Base-by-base conservation (phyloP, 140 eudicot genomes). In the Anethum foeniculum region DNA sequence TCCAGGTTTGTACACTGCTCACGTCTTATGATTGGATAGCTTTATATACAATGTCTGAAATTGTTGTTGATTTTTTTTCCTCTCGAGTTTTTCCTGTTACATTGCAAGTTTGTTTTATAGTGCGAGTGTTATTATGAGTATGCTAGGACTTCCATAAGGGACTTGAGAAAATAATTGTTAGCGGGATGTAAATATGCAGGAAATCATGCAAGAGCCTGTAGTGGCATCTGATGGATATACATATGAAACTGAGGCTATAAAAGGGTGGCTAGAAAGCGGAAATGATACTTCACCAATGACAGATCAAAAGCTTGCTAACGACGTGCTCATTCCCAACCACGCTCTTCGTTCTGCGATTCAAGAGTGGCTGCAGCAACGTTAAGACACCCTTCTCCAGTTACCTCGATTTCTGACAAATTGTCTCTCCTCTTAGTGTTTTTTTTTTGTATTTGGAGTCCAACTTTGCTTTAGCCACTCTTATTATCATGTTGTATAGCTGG, bases 221-320 rank as follows among this genome's bases (percentile, higher is more conserved):
- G 97, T 92, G 34, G 98, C 94, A 10, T 91, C 98, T 1, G 98
- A 94, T 77, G 98, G 98, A 54, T 94, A 74, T 79, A 94, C 98
- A 1, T 94, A 94, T 39, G 98, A 94, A 85, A 88, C 89, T 3
- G 98, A 92, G 88, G 98, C 98, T 21, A 43, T 94, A 39, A 89
- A 64, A 83, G 98, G 97, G 72, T 94, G 98, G 98, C 80, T 94
- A 71, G 98, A 94, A 47, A 79, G 96, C 16, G 98, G 97, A 1
- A 88, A 90, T 43, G 91, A 89, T 62, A 88, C 96, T 27, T 94
- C 98, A 19, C 98, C 98, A 48, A 94, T 94, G 98, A 94, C 97
- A 25, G 88, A 94, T 79, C 86, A 80, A 62, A 88, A 89, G 85
- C 94, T 94, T 51, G 76, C 89, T 77, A 84, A 89, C 86, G 34